Percentiles rank a stretch among this genome's conserved stretches.
phyloP scores from a whole-genome alignment of 2,329 filamentous ascomycete species.

The Hypoxylon sp. region DNA sequence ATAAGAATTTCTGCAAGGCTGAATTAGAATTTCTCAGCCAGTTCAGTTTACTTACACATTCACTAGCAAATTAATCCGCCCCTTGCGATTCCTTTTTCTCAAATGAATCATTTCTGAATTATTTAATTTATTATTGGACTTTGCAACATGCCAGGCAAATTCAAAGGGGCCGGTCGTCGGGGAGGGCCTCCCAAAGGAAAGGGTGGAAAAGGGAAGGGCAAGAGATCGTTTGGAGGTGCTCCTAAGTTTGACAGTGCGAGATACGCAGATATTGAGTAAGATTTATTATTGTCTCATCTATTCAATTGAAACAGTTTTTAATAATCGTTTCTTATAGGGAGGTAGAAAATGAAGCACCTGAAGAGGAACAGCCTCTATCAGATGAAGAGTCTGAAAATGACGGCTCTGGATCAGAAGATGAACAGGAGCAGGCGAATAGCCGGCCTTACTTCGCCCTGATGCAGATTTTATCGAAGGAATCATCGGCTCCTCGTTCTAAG shows the following conservation, averaged over 20 bases:
- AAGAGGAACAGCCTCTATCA: constrained; percentile 59
- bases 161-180: constrained; percentile 46
- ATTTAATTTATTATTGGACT: background rate
- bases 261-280: constrained; percentile 63
- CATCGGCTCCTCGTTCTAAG: constrained; percentile 65
- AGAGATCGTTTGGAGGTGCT: constrained; percentile 51
- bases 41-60: background rate
- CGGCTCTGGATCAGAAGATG: constrained; percentile 64
- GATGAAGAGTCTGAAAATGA: constrained; percentile 62
- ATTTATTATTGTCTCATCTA: constrained; percentile 28
- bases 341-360: constrained; percentile 54
- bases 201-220: constrained; percentile 48
- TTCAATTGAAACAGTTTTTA: background rate
- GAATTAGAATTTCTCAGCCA: constrained; percentile 30
- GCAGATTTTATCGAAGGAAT: constrained; percentile 66
- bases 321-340: constrained; percentile 46
- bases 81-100: background rate
- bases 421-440: constrained; percentile 56
- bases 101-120: background rate
- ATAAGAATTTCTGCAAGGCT: constrained; percentile 40
- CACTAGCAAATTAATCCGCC: background rate
- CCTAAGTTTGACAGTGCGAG: constrained; percentile 64
- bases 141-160: constrained; percentile 45
- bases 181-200: constrained; percentile 47
- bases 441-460: constrained; percentile 72